Conservation (phyloP, 225 moss, liverwort and hornwort genomes). For the Bryoerythrophyllum caledonicum region DNA sequence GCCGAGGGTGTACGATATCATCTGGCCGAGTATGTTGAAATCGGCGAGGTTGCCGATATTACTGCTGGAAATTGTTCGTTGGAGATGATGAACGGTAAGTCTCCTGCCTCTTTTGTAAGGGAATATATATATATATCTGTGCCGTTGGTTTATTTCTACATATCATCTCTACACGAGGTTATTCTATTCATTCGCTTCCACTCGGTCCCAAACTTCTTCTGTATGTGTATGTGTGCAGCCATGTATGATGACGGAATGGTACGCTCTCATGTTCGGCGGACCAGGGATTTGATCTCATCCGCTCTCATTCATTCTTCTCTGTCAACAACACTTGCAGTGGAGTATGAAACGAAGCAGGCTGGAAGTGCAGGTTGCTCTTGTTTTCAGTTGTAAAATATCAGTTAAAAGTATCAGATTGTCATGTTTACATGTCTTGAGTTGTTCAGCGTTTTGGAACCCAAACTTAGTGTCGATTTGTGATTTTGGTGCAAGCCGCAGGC, state of each 20-base stretch:
- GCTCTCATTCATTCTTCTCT: constrained; percentile 65
- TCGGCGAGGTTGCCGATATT: constrained; percentile 81
- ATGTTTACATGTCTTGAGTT: constrained; percentile 9
- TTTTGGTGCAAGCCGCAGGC: constrained; percentile 8
- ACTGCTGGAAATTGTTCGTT: constrained; percentile 65
- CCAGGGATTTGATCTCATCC: constrained; percentile 63
- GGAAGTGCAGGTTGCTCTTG: constrained; percentile 43
- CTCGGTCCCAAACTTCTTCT: background rate
- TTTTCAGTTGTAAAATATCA: constrained; percentile 13
- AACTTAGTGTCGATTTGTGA: constrained; percentile 4
- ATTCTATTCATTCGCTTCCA: background rate
- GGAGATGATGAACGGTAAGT: constrained; percentile 69
- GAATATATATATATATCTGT: background rate
- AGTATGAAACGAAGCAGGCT: constrained; percentile 67
- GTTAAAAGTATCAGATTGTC: background rate
- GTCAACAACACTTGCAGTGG: constrained; percentile 71
- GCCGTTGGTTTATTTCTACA: background rate
- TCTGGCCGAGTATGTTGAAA: constrained; percentile 74
- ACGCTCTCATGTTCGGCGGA: constrained; percentile 66
- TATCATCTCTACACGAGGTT: background rate
- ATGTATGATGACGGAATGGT: constrained; percentile 80
- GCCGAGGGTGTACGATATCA: constrained; percentile 75
- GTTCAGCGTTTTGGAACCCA: background rate
- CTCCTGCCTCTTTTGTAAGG: background rate
- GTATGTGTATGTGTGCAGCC: constrained; percentile 37